phyloP scores from a whole-genome alignment of 2,329 filamentous ascomycete genomes.

The Annulohypoxylon truncatum region DNA sequence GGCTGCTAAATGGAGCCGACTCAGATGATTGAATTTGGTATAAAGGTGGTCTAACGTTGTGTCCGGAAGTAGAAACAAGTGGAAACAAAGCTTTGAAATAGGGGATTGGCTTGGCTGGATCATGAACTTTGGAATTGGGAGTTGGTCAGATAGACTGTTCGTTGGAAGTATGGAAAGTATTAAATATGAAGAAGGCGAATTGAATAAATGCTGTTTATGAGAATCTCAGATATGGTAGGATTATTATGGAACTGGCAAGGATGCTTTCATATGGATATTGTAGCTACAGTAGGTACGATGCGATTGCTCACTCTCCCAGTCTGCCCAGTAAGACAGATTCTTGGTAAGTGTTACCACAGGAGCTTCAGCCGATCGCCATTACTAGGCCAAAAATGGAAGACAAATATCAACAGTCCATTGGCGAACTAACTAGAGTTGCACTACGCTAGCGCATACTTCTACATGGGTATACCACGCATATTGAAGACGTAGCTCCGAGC shows the following conservation, averaged over 20 bases:
- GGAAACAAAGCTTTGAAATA: background rate
- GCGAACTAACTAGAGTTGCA: background rate
- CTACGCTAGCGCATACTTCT: constrained; percentile 15
- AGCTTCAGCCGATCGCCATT: constrained; percentile 19
- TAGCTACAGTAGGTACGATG: constrained; percentile 9
- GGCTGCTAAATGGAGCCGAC: background rate
- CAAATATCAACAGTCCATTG: constrained; percentile 3
- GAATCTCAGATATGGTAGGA: constrained; percentile 35
- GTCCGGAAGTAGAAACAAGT: constrained; percentile 4
- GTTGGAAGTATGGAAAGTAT: constrained; percentile 2
- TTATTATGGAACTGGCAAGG: constrained; percentile 25
- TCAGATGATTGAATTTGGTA: constrained; percentile 2
- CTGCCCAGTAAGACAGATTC: constrained; percentile 12
- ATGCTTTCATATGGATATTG: constrained; percentile 4
- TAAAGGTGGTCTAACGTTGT: constrained; percentile 5
- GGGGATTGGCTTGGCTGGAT: background rate
- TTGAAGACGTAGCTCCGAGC: constrained; percentile 8
- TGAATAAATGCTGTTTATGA: constrained; percentile 11
- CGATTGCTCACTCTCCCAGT: constrained; percentile 9
- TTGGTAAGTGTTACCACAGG: constrained; percentile 18
- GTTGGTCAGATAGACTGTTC: background rate
- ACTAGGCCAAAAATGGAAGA: constrained; percentile 7
- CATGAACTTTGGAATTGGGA: background rate
- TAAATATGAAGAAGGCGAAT: constrained; percentile 32
- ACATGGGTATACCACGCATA: background rate